Evolutionary conservation across 495 filamentous ascomycete genomes (phyloP), one percentile per base, ranked within the genome.

Genomic region (Penicillium samsonianum): DNA sequence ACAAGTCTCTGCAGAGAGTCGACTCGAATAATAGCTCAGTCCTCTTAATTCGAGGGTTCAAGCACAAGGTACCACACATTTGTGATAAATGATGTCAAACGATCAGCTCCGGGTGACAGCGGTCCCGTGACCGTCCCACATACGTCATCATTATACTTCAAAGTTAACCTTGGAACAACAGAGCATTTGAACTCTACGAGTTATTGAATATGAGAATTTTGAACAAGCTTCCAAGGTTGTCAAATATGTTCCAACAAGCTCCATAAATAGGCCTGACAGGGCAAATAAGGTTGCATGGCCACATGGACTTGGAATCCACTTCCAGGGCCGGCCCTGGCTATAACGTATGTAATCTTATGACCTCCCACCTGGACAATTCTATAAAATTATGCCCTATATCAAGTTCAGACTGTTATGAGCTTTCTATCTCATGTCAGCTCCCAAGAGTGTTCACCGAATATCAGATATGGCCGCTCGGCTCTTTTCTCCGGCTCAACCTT

Each of bases 271-370:
- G 20, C 9, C 20, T 30, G 35, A 17, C 23, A 28, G 26, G 28
- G 4, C 50, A 52, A 38, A 52, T 52, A 53, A 31, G 38, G 37
- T 42, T 53, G 50, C 38, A 53, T 53, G 14, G 19, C 37, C 38
- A 43, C 50, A 53, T 53, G 50, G 50, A 43, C 41, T 22, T 33
- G 1, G 10, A 33, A 33, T 19, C n/a, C 16, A 46, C 6, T 3
- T 33, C 11, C 30, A 33, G 10, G 9, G 28, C 33, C n/a, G 2
- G n/a, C n/a, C 16, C 14, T 1, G 6, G 35, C 35, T 9, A 38
- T 38, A 17, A 17, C 6, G n/a, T 17, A 17, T 5, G 16, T 17
- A 17, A 16, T 2, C 2, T 3, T 17, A 17, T 38, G 11, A 11
- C 1, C 1, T 10, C 1, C n/a, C n/a, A n/a, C n/a, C n/a, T n/a